Percentiles rank a stretch among this genome's conserved stretches.
These are phyloP conservation scores for Microstegium vimineum DNA, from an alignment of 176 grass and related monocot species.

Conservation along the genomic window DNA sequence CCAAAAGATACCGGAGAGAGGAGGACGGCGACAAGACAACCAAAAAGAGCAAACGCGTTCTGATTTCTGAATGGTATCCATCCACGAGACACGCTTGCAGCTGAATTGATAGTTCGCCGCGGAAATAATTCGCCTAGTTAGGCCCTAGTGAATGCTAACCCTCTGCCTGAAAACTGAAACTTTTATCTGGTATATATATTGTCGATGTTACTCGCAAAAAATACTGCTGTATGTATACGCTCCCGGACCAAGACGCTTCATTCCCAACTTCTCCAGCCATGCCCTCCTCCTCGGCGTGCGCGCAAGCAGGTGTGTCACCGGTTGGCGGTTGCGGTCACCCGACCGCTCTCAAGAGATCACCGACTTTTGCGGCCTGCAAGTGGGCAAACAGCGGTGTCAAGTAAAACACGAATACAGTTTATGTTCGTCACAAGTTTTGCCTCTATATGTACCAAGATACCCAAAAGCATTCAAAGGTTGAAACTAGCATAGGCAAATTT, in stretches of 20 bases:
- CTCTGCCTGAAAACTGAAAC: slow-evolving; percentile 28
- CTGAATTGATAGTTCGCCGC: background rate
- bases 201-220: slow-evolving; percentile 3
- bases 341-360: slow-evolving; percentile 1
- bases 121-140: slow-evolving; percentile 33
- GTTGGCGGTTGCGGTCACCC: background rate
- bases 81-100: background rate
- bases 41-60: background rate
- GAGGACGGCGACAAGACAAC: background rate
- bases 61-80: background rate
- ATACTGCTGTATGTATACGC: slow-evolving; percentile 37
- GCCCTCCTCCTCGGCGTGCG: background rate
- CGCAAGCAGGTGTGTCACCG: slow-evolving; percentile 3
- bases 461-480: background rate
- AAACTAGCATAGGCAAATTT: no score
- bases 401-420: background rate
- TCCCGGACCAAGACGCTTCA: slow-evolving; percentile 66
- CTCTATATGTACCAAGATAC: background rate
- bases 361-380: slow-evolving; percentile 16
- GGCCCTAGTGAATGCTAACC: background rate
- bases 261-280: slow-evolving; percentile 36
- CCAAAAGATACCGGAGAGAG: no score
- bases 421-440: no score
- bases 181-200: slow-evolving; percentile 11
- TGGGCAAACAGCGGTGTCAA: background rate